Conservation (phyloP, 805 yeast genomes). For the Blastobotrys americana region DNA sequence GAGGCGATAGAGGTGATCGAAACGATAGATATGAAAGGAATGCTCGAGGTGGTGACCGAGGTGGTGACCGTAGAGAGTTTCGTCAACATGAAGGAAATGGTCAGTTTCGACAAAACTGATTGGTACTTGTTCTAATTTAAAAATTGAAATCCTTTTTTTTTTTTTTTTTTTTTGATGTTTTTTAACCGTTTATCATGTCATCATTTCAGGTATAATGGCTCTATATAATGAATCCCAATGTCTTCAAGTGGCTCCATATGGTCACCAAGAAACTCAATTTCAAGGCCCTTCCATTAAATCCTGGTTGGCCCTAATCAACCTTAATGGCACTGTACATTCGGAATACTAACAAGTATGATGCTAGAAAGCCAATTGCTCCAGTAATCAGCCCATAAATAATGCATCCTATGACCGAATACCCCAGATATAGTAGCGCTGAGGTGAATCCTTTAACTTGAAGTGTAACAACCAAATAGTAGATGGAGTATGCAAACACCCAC, state of each 20-base stretch:
- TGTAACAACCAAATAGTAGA: slow-evolving; percentile 54
- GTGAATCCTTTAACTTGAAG: slow-evolving; percentile 52
- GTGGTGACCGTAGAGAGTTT: slow-evolving; percentile 15
- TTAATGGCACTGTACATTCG: slow-evolving; percentile 54
- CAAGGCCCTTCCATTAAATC: too few species aligned
- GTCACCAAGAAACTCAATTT: too few species aligned
- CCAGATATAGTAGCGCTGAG: slow-evolving; percentile 59
- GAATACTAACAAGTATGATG: slow-evolving; percentile 60
- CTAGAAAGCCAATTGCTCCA: slow-evolving; percentile 66
- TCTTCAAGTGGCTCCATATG: too few species aligned
- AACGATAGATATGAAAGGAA: slow-evolving; percentile 9
- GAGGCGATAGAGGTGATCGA: slow-evolving; percentile 12
- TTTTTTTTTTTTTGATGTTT: too few species aligned
- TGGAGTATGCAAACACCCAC: slow-evolving; percentile 60
- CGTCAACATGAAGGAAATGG: too few species aligned
- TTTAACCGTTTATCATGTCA: too few species aligned
- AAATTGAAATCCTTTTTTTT: too few species aligned
- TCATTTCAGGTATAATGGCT: too few species aligned
- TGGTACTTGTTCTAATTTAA: too few species aligned
- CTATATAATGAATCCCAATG: too few species aligned
- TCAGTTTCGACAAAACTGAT: too few species aligned
- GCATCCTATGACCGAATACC: slow-evolving; percentile 62
- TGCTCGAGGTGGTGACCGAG: slow-evolving; percentile 9
- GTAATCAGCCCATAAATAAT: slow-evolving; percentile 57
- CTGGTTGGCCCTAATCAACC: slow-evolving; percentile 36